Conservation (phyloP, 2,329 filamentous ascomycete genomes). For the Knufia petricola region DNA sequence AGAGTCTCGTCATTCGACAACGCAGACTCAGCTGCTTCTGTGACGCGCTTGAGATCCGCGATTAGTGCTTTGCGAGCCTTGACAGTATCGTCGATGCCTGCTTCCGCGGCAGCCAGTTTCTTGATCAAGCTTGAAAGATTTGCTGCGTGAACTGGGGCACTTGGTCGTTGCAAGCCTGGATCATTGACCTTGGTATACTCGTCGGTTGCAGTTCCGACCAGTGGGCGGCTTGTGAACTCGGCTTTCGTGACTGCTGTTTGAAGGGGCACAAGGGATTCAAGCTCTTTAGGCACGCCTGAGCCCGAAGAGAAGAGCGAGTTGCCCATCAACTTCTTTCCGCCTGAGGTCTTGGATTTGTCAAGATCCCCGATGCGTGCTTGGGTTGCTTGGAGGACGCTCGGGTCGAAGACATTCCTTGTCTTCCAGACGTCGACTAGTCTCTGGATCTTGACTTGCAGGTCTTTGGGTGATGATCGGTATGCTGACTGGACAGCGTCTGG, state of each 20-base stretch:
- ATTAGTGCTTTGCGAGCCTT: constrained; percentile 73
- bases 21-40: constrained; percentile 62
- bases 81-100: constrained; percentile 78
- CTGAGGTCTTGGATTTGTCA: constrained; percentile 42
- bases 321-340: constrained; percentile 46
- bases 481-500: constrained; percentile 83
- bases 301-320: constrained; percentile 61
- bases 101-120: constrained; percentile 77
- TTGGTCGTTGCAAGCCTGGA: constrained; percentile 57
- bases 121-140: constrained; percentile 84
- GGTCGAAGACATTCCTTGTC: constrained; percentile 73
- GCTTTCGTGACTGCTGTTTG: constrained; percentile 68
- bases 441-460: constrained; percentile 78
- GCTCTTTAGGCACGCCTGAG: constrained; percentile 59
- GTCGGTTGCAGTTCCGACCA: constrained; percentile 60
- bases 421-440: constrained; percentile 93
- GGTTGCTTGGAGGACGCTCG: constrained; percentile 66
- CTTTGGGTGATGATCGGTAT: constrained; percentile 77
- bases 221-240: constrained; percentile 55
- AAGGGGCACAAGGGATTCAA: constrained; percentile 62
- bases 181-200: constrained; percentile 81
- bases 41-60: constrained; percentile 68
- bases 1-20: constrained; percentile 61
- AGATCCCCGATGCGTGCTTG: constrained; percentile 67
- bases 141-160: constrained; percentile 83